Evolutionary conservation across 129 eudicot genomes (phyloP).

Genomic region (Cynara cardunculus): DNA sequence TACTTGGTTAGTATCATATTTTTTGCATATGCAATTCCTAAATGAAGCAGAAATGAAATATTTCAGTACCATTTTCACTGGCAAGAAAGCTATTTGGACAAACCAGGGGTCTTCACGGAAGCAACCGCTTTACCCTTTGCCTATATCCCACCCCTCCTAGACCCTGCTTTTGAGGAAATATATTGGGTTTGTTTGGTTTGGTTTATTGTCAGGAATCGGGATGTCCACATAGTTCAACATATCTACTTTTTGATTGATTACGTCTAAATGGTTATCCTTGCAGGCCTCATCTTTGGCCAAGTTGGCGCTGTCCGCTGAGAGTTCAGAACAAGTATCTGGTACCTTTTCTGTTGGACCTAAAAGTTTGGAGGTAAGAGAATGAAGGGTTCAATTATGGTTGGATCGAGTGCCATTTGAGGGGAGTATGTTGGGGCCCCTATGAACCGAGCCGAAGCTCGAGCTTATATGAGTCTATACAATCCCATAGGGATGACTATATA

Average conservation of each 20-base stretch:
- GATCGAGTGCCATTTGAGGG: no score
- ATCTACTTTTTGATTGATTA: neutral
- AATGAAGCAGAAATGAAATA: neutral
- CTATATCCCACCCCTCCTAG: no score
- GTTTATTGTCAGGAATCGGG: neutral
- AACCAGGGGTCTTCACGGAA: neutral
- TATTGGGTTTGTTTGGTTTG: neutral
- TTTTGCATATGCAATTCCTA: neutral
- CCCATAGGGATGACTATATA: no score
- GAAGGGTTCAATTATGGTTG: neutral
- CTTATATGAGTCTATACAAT: no score
- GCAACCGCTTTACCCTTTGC: neutral
- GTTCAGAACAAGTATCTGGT: conserved; percentile 33
- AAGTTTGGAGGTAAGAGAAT: conserved; percentile 42
- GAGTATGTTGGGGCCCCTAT: no score
- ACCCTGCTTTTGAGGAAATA: neutral
- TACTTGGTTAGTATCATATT: conserved; percentile 59
- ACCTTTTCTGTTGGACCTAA: conserved; percentile 40
- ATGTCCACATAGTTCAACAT: neutral
- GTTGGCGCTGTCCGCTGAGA: conserved; percentile 44
- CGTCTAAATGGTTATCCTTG: conserved; percentile 7
- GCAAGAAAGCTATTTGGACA: neutral
- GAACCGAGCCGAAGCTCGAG: no score
- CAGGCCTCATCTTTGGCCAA: conserved; percentile 63
- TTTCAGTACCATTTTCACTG: neutral